These are phyloP conservation scores for Hypomontagnella submonticulosa DNA, from an alignment of 495 filamentous ascomycete species.

Conservation along the genomic window DNA sequence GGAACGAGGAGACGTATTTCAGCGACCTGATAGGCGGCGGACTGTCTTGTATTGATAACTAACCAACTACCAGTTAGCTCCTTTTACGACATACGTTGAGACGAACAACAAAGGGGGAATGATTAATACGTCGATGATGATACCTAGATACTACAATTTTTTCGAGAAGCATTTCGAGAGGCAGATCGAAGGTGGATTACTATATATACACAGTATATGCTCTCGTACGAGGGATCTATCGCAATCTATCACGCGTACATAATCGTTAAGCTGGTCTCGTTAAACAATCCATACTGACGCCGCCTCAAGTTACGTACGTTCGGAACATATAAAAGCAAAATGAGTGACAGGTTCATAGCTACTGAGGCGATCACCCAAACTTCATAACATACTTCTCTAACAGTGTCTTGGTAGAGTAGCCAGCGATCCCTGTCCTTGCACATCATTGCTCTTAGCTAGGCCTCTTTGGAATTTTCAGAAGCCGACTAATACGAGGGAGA, in stretches of 20 bases:
- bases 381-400: too few relatives aligned
- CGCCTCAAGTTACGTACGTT: too few relatives aligned
- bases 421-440: too few relatives aligned
- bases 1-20: constrained; percentile 1
- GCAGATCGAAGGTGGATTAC: constrained; percentile 4
- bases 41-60: constrained; percentile 23
- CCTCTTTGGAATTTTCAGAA: too few relatives aligned
- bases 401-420: too few relatives aligned
- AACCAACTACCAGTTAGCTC: too few relatives aligned
- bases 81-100: constrained; percentile 12
- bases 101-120: constrained; percentile 10
- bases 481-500: too few relatives aligned
- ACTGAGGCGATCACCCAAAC: too few relatives aligned
- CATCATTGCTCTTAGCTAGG: too few relatives aligned
- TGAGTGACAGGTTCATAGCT: not conserved
- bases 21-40: not conserved
- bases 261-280: not conserved
- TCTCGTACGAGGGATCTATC: constrained; percentile 6
- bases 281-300: too few relatives aligned
- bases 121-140: constrained; percentile 17
- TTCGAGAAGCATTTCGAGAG: constrained; percentile 19
- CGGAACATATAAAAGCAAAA: not conserved
- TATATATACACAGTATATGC: constrained; percentile 17
- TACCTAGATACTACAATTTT: constrained; percentile 1
- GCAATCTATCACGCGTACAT: constrained; percentile 2